Evolutionary conservation across 257 asterid genomes (phyloP).

Genomic region (Solanum chmielewskii): DNA sequence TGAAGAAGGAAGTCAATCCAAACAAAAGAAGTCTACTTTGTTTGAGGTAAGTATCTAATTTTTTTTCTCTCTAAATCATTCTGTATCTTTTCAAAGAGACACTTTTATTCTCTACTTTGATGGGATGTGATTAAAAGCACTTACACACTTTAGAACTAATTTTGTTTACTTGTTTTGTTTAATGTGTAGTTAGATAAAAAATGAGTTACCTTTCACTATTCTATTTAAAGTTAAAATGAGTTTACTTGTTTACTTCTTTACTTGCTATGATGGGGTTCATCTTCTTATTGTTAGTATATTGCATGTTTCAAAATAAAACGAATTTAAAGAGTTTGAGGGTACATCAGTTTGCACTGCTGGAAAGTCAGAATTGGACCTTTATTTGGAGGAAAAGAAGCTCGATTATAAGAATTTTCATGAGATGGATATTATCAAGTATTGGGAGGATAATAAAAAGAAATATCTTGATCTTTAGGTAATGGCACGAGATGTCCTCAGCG

Average conservation of each 20-base stretch:
- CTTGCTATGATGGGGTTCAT: background rate
- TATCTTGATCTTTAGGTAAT: background rate
- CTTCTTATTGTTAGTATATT: background rate
- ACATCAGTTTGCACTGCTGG: background rate
- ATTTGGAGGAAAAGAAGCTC: background rate
- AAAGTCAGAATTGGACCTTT: background rate
- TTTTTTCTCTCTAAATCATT: background rate
- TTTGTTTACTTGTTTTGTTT: background rate
- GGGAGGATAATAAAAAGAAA: background rate
- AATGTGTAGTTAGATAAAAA: background rate
- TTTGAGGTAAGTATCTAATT: background rate
- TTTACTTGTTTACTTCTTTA: too few species aligned
- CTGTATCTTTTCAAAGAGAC: too few species aligned
- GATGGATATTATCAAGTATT: background rate
- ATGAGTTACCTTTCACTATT: too few species aligned
- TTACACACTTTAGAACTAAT: too few species aligned
- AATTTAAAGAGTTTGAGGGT: background rate
- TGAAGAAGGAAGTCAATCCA: background rate
- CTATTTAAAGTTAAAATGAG: too few species aligned
- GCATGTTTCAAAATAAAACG: background rate
- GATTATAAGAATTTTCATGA: background rate
- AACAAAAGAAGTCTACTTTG: background rate
- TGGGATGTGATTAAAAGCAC: background rate
- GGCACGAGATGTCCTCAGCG: too few species aligned
- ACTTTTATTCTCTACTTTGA: background rate